Percentiles rank a stretch among this genome's conserved stretches.
These are phyloP conservation scores for Cucurbita moschata DNA, from an alignment of 306 rosid species.

Conservation along the genomic window DNA sequence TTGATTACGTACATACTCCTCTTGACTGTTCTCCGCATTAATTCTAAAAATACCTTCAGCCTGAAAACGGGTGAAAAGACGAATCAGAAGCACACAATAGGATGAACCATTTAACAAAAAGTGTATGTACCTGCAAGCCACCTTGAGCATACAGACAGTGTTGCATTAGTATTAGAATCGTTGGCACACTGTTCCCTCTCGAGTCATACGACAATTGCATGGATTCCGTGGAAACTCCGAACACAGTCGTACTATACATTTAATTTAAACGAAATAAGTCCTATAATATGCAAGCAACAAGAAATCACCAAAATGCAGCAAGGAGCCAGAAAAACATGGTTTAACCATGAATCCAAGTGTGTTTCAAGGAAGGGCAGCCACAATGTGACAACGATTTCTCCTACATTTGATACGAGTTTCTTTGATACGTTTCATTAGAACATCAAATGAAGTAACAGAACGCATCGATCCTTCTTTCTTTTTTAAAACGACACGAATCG, in stretches of 20 bases:
- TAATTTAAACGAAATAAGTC: constrained; percentile 7
- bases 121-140: constrained; percentile 58
- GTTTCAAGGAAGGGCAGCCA: background rate
- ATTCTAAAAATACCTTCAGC: constrained; percentile 92
- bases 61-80: constrained; percentile 28
- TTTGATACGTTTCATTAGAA: background rate
- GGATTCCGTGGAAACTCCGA: constrained; percentile 91
- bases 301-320: background rate
- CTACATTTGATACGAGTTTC: background rate
- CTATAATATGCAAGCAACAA: background rate
- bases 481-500: background rate
- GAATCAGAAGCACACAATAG: background rate
- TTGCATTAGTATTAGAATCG: constrained; percentile 83
- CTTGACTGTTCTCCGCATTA: constrained; percentile 64
- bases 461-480: background rate
- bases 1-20: constrained; percentile 65
- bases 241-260: constrained; percentile 58
- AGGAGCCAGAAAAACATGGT: background rate
- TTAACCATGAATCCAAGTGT: background rate
- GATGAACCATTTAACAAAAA: background rate
- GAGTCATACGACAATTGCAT: constrained; percentile 79
- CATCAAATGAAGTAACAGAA: background rate
- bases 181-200: constrained; percentile 88
- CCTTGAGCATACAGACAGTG: constrained; percentile 57
- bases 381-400: background rate